Conservation (phyloP, 768 basidiomycete genomes). For the Ramaria sp. region DNA sequence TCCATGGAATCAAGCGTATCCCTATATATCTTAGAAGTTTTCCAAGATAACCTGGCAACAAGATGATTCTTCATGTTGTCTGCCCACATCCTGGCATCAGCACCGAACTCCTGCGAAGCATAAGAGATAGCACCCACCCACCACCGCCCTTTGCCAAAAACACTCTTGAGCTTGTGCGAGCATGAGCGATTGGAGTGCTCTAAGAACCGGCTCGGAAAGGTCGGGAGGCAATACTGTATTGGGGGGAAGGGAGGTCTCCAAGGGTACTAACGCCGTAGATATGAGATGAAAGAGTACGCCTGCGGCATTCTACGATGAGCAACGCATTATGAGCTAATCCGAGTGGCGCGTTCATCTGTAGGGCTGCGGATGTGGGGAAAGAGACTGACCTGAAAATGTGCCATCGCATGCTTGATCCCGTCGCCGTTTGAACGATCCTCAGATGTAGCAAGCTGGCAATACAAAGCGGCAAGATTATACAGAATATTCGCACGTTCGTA, state of each 20-base stretch:
- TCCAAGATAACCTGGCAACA: conserved; percentile 72
- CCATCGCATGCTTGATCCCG: conserved; percentile 75
- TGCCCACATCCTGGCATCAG: conserved; percentile 14
- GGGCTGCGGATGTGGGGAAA: neutral
- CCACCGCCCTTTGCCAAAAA: conserved; percentile 85
- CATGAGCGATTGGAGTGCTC: conserved; percentile 63
- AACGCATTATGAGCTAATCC: neutral
- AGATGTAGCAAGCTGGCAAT: conserved; percentile 62
- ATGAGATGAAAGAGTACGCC: conserved; percentile 57
- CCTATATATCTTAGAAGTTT: conserved; percentile 27
- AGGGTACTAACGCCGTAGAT: conserved; percentile 40
- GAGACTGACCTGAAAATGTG: conserved; percentile 51
- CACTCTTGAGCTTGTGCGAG: conserved; percentile 95
- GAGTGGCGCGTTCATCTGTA: neutral
- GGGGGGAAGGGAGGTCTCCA: conserved; percentile 31
- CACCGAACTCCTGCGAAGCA: neutral
- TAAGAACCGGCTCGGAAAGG: conserved; percentile 49
- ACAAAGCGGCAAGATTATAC: conserved; percentile 83
- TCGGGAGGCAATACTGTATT: conserved; percentile 54
- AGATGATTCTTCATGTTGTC: conserved; percentile 71
- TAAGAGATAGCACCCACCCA: conserved; percentile 36
- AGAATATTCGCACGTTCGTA: conserved; percentile 74
- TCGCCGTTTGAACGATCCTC: conserved; percentile 63
- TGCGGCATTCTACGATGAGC: conserved; percentile 45
- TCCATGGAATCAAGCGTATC: conserved; percentile 2